phyloP scores from a whole-genome alignment of 2,329 filamentous ascomycete species.

The Calonectria multiphialidica region DNA sequence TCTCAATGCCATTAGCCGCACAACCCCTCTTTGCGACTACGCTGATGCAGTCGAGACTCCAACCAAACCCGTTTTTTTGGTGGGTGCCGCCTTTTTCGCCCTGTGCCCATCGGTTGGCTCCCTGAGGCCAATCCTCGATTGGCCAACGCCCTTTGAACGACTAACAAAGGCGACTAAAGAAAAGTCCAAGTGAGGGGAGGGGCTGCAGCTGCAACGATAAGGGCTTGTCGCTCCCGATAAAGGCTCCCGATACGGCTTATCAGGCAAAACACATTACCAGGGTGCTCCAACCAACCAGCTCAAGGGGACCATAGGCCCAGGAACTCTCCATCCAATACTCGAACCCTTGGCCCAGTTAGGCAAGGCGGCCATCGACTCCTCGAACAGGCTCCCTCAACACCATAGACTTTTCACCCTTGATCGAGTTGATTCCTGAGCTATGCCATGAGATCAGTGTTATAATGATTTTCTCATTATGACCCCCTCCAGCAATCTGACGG shows the following conservation, averaged over 20 bases:
- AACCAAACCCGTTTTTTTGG: conserved; percentile 32
- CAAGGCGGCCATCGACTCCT: conserved; percentile 14
- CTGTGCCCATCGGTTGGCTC: conserved; percentile 7
- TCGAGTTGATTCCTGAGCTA: neutral
- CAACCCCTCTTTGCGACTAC: conserved; percentile 5
- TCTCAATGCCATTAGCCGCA: conserved; percentile 2
- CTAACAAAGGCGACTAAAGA: conserved; percentile 15
- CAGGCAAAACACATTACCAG: neutral
- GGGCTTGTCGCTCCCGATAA: conserved; percentile 15
- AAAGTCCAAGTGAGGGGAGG: neutral
- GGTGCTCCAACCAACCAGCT: neutral
- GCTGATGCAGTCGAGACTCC: conserved; percentile 38
- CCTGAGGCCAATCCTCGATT: conserved; percentile 32
- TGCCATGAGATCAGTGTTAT: neutral
- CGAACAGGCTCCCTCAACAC: conserved; percentile 15
- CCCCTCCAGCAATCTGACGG: conserved; percentile 12
- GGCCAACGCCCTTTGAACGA: conserved; percentile 22
- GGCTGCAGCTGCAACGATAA: conserved; percentile 12
- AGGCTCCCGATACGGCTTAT: neutral
- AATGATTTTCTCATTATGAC: conserved; percentile 6
- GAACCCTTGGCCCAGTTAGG: conserved; percentile 27
- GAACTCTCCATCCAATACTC: conserved; percentile 16
- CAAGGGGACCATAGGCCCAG: neutral
- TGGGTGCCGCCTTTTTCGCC: conserved; percentile 19
- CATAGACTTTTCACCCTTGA: conserved; percentile 16